Evolutionary conservation across 2,329 filamentous ascomycete species (phyloP).

Genomic region (Talaromyces sp.): DNA sequence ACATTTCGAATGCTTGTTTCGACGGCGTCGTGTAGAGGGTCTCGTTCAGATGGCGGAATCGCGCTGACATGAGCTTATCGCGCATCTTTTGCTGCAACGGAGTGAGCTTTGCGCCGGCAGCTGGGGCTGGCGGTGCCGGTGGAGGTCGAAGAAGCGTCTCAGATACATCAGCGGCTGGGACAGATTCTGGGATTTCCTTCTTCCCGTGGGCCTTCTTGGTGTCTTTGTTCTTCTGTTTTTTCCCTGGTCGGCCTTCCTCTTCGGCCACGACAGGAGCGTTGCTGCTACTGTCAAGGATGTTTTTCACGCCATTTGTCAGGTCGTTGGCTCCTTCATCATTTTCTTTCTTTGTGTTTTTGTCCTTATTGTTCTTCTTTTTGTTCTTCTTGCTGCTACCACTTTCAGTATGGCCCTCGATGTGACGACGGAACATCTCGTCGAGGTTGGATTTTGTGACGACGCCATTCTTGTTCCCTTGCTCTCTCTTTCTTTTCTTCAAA

Average conservation of each 20-base stretch:
- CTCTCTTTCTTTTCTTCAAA: slow-evolving; percentile 49
- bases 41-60: slow-evolving; percentile 96
- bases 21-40: slow-evolving; percentile 92
- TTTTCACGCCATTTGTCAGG: slow-evolving; percentile 20
- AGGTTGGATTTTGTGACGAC: slow-evolving; percentile 64
- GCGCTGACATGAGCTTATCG: slow-evolving; percentile 86
- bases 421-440: slow-evolving; percentile 68
- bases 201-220: slow-evolving; percentile 12
- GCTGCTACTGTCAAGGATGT: slow-evolving; percentile 4
- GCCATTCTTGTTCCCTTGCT: slow-evolving; percentile 18
- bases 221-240: slow-evolving; percentile 13
- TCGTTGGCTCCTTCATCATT: slow-evolving; percentile 13
- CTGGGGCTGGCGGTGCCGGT: slow-evolving; percentile 34
- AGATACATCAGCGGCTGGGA: background rate
- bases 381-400: slow-evolving; percentile 17
- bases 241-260: slow-evolving; percentile 16
- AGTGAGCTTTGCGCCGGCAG: slow-evolving; percentile 62
- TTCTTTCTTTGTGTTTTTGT: slow-evolving; percentile 16
- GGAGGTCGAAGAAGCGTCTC: slow-evolving; percentile 7
- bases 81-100: slow-evolving; percentile 92
- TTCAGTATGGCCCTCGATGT: slow-evolving; percentile 59
- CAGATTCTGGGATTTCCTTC: slow-evolving; percentile 1
- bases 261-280: slow-evolving; percentile 22
- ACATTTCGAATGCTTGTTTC: slow-evolving; percentile 72
- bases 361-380: slow-evolving; percentile 25